Conservation (phyloP, 2,329 filamentous ascomycete species). For the Aspergillus persii region DNA sequence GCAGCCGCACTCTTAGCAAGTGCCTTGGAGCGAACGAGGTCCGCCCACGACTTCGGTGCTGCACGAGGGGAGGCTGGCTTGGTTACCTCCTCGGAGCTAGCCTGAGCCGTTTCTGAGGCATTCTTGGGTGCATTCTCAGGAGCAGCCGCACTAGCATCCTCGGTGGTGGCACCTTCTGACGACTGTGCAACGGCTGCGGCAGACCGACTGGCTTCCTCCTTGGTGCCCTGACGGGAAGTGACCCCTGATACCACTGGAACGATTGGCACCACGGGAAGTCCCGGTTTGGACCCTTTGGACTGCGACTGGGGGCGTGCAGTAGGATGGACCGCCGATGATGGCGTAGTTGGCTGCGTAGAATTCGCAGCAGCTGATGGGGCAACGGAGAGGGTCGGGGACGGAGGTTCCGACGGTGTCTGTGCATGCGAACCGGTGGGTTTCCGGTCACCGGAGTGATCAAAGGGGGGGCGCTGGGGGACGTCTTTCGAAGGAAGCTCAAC, state of each 20-base stretch:
- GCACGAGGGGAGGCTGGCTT: slow-evolving; percentile 44
- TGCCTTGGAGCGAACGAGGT: slow-evolving; percentile 59
- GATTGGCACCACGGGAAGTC: slow-evolving; percentile 49
- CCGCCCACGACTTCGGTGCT: slow-evolving; percentile 66
- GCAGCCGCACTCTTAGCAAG: slow-evolving; percentile 30
- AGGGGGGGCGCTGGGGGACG: slow-evolving; percentile 22
- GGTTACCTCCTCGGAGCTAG: slow-evolving; percentile 30
- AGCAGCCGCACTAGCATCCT: slow-evolving; percentile 8
- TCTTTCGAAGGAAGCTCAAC: slow-evolving; percentile 55
- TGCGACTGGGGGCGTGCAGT: slow-evolving; percentile 32
- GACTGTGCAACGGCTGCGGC: slow-evolving; percentile 36
- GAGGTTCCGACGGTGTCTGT: slow-evolving; percentile 43
- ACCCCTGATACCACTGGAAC: slow-evolving; percentile 45
- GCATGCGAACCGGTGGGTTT: slow-evolving; percentile 18
- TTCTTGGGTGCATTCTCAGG: neutral
- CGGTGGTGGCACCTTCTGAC: slow-evolving; percentile 8
- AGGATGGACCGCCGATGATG: slow-evolving; percentile 50
- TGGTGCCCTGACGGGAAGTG: slow-evolving; percentile 34
- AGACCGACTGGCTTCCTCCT: slow-evolving; percentile 32
- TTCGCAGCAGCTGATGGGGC: slow-evolving; percentile 58
- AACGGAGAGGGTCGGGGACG: slow-evolving; percentile 59
- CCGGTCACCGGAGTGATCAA: slow-evolving; percentile 19
- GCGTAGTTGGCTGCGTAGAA: slow-evolving; percentile 55
- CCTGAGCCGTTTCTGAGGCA: neutral
- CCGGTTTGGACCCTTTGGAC: slow-evolving; percentile 35